Percentiles rank a stretch among this genome's conserved stretches.
Evolutionary conservation across 23 red algal species (phyloP).

Genomic region (Cyanidium caldarium): DNA sequence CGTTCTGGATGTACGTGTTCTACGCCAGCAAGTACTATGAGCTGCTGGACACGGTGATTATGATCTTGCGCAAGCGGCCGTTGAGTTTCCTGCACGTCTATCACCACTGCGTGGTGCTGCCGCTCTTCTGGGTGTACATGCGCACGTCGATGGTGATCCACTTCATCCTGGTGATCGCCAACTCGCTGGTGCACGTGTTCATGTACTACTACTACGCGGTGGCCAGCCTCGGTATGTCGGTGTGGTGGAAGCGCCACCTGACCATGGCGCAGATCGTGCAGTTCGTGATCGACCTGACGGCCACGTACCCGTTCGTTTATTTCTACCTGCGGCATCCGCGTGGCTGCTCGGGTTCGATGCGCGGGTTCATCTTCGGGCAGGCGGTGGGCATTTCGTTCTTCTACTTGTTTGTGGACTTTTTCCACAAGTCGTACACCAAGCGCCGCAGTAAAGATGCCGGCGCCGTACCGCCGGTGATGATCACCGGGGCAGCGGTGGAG

Average conservation of each 20-base stretch:
- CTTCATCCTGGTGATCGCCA: slow-evolving; percentile 79
- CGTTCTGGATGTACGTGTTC: slow-evolving; percentile 95
- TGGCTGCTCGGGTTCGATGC: slow-evolving; percentile 75
- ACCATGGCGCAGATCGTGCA: slow-evolving; percentile 91
- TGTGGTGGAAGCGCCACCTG: slow-evolving; percentile 99
- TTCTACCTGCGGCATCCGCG: slow-evolving; percentile 3
- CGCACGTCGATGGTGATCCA: slow-evolving; percentile 72
- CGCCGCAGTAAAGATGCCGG: not conserved
- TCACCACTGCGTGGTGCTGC: slow-evolving; percentile 82
- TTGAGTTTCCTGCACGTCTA: slow-evolving; percentile 93
- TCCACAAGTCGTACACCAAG: slow-evolving; percentile 57
- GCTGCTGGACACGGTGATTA: slow-evolving; percentile 81
- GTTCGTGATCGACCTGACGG: slow-evolving; percentile 84
- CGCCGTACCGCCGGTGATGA: too few species aligned
- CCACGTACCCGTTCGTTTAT: slow-evolving; percentile 8
- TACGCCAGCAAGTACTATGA: slow-evolving; percentile 93
- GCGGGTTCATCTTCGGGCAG: slow-evolving; percentile 89
- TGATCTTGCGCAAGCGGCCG: slow-evolving; percentile 89
- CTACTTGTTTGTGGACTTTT: slow-evolving; percentile 87
- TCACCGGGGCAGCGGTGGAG: too few species aligned
- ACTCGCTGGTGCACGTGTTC: slow-evolving; percentile 88
- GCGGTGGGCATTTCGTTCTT: slow-evolving; percentile 80
- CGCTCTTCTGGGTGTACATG: slow-evolving; percentile 88
- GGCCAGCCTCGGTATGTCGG: slow-evolving; percentile 46
- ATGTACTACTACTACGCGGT: slow-evolving; percentile 99